Evolutionary conservation across 1,284 basidiomycete genomes (phyloP), one percentile per base, ranked within the genome.

Genomic region (Leccinum subfulvum): DNA sequence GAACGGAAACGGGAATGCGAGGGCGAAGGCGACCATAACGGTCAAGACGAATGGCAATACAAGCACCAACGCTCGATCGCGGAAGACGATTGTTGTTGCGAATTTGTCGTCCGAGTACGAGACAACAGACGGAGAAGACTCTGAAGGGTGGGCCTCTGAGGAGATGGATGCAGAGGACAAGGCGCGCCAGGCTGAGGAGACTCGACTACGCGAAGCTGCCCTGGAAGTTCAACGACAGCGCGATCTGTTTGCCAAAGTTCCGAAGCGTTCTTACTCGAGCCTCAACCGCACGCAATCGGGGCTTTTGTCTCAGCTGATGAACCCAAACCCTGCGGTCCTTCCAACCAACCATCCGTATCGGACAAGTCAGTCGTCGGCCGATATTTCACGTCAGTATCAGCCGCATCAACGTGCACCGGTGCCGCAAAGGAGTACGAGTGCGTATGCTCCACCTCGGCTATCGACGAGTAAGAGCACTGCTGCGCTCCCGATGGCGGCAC

Each of bases 191-290:
- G 70, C 65, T 23, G 77, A 78, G 65, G 76, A 77, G 63, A 70
- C 65, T 2, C 74, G 74, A 10, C 65, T 80, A 21, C 76, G 69
- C 11, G 77, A 80, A 68, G 84, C 83, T 28, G 82, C 81, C n/a
- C 62, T 84, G 67, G 88, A 91, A 70, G 87, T 83, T 16, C 83
- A 87, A 69, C 82, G 88, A 6, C 85, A 92, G 69, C 82, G 83
- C 37, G 86, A 90, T 16, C 82, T 94, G 82, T 93, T 95, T 71
- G 81, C 84, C 62, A 94, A 93, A 76, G 80, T 89, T 10, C 90
- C 91, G 4, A 81, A 85, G 58, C 80, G 84, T 44, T 85, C 86
- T 26, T 87, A 89, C 67, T 83, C 85, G 69, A 83, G 85, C 66
- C 77, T 88, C 57, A 79, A 79, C 60, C 77, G 84, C 54, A 80